Conservation (phyloP, 2,329 filamentous ascomycete genomes). For the Claviceps citrina region DNA sequence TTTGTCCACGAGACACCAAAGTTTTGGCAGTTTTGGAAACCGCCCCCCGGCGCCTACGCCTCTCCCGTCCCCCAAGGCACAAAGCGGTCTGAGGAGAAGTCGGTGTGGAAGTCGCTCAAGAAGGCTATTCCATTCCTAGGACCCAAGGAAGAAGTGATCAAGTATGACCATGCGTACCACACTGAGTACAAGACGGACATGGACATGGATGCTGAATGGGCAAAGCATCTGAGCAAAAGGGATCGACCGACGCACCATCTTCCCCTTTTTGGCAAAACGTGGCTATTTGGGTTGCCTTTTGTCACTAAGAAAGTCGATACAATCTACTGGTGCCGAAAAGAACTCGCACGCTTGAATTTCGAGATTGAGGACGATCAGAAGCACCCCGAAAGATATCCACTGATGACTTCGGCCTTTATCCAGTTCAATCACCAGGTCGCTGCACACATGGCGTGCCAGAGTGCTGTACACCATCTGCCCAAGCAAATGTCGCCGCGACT, state of each 20-base stretch:
- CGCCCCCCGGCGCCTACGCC: slow-evolving; percentile 43
- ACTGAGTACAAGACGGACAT: slow-evolving; percentile 41
- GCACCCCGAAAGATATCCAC: slow-evolving; percentile 67
- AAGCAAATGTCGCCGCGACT: slow-evolving; percentile 84
- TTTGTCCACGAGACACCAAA: slow-evolving; percentile 28
- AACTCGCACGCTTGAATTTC: slow-evolving; percentile 73
- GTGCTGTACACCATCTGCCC: slow-evolving; percentile 77
- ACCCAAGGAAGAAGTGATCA: slow-evolving; percentile 23
- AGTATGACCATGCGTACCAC: slow-evolving; percentile 51
- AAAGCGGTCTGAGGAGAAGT: slow-evolving; percentile 30
- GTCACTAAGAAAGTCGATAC: slow-evolving; percentile 86
- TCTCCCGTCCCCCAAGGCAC: slow-evolving; percentile 44
- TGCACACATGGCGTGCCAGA: slow-evolving; percentile 95
- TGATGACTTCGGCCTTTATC: slow-evolving; percentile 94
- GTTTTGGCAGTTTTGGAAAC: slow-evolving; percentile 53
- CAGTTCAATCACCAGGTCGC: slow-evolving; percentile 97
- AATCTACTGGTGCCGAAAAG: slow-evolving; percentile 77
- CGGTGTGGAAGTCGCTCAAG: slow-evolving; percentile 36
- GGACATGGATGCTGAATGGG: slow-evolving; percentile 57
- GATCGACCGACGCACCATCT: slow-evolving; percentile 76
- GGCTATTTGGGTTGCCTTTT: slow-evolving; percentile 65
- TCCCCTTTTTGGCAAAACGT: slow-evolving; percentile 43
- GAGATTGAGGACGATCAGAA: slow-evolving; percentile 87
- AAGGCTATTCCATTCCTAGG: slow-evolving; percentile 33
- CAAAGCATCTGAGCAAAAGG: slow-evolving; percentile 63